These are phyloP conservation scores for Odonthalia washingtoniensis DNA, from an alignment of 31 red algal genomes.

Conservation along the genomic window DNA sequence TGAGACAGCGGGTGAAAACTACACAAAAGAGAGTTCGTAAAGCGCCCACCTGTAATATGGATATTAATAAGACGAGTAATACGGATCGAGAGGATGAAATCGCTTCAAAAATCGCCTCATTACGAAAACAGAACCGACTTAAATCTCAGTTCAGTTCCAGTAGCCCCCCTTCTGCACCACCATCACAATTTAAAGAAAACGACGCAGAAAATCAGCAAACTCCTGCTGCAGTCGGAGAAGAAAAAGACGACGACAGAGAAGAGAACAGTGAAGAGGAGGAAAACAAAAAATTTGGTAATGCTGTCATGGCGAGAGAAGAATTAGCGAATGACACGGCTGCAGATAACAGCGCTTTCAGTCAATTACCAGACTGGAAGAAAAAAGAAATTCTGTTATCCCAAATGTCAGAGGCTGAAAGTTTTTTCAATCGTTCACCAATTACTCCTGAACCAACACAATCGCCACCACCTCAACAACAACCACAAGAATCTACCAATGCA, in stretches of 20 bases:
- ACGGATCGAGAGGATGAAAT: slow-evolving; percentile 63
- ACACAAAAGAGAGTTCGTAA: too few species aligned
- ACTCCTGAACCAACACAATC: not conserved
- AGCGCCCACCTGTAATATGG: too few species aligned
- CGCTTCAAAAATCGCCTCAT: slow-evolving; percentile 71
- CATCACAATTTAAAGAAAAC: not conserved
- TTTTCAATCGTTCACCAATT: slow-evolving; percentile 44
- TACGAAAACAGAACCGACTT: slow-evolving; percentile 58
- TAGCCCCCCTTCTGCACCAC: too few species aligned
- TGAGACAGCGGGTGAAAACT: too few species aligned
- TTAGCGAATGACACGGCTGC: not conserved
- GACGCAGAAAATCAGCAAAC: not conserved
- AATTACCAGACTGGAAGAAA: slow-evolving; percentile 81
- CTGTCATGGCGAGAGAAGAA: not conserved
- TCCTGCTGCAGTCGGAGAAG: not conserved
- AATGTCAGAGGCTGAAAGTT: slow-evolving; percentile 68
- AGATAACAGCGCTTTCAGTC: slow-evolving; percentile 23
- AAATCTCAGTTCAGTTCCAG: slow-evolving; percentile 48
- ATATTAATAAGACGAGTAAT: slow-evolving; percentile 65
- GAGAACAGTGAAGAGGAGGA: not conserved
- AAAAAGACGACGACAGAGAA: slow-evolving; percentile 5
- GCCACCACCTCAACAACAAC: too few species aligned
- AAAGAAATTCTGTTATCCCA: slow-evolving; percentile 68
- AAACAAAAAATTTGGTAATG: not conserved
- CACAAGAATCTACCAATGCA: not conserved